Percentiles rank a stretch among this genome's conserved stretches.
These are phyloP conservation scores for Fusarium nanum DNA, from an alignment of 2,329 filamentous ascomycete species.

Conservation along the genomic window DNA sequence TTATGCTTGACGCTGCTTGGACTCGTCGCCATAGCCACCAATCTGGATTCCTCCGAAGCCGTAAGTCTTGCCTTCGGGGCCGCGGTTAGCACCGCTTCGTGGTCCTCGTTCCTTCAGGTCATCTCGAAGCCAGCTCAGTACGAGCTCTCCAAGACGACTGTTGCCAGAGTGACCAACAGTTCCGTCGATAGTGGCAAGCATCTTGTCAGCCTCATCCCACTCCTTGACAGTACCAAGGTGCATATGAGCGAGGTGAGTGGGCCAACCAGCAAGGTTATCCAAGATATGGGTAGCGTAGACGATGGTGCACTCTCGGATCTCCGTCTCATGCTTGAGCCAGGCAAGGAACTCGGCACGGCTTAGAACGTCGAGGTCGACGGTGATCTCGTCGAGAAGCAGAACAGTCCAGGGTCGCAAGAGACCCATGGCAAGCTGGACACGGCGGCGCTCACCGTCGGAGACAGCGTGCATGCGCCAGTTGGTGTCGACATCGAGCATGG, in stretches of 20 bases:
- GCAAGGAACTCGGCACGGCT: constrained; percentile 84
- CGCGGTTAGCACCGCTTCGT: constrained; percentile 67
- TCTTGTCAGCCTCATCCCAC: constrained; percentile 79
- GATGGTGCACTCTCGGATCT: constrained; percentile 84
- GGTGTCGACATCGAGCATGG: constrained; percentile 90
- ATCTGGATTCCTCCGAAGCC: constrained; percentile 62
- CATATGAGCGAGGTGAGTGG: constrained; percentile 96
- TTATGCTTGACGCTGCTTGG: constrained; percentile 51
- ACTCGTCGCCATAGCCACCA: constrained; percentile 69
- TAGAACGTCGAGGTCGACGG: constrained; percentile 92
- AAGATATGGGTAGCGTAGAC: constrained; percentile 98
- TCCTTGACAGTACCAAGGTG: constrained; percentile 87
- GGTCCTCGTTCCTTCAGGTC: constrained; percentile 85
- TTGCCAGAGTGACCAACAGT: constrained; percentile 69
- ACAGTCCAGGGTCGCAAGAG: constrained; percentile 91
- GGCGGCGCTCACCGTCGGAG: constrained; percentile 87
- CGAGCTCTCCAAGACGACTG: constrained; percentile 85
- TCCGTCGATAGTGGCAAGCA: constrained; percentile 66
- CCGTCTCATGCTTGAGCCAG: constrained; percentile 90
- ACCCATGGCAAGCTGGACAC: constrained; percentile 97
- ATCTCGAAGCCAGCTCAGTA: constrained; percentile 85
- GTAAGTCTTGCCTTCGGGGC: constrained; percentile 74
- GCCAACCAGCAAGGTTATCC: constrained; percentile 94
- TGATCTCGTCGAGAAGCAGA: constrained; percentile 93
- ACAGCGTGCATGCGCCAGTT: constrained; percentile 97